Conservation (phyloP, 1,284 basidiomycete species). For the Anthracocystis walkeri region DNA sequence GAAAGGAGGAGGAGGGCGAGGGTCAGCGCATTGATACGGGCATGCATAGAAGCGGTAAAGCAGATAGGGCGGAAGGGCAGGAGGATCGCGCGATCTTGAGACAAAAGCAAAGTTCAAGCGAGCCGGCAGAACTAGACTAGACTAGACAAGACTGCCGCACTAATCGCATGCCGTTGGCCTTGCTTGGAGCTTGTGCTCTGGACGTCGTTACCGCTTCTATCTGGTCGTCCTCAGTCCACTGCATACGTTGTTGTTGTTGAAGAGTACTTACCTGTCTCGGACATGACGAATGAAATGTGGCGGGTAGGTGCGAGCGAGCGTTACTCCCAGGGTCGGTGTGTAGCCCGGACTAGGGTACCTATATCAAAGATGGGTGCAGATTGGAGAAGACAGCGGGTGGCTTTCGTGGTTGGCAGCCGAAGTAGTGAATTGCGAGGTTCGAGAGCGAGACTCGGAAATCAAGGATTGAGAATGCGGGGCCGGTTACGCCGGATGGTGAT, state of each 20-base stretch:
- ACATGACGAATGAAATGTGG: slow-evolving; percentile 12
- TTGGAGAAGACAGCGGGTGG: neutral
- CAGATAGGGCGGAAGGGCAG: slow-evolving; percentile 5
- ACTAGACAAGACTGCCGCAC: neutral
- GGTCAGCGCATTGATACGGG: slow-evolving; percentile 1
- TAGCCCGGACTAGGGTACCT: neutral
- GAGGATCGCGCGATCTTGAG: slow-evolving; percentile 26
- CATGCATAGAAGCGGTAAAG: neutral
- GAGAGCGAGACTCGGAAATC: neutral
- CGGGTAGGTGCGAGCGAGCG: neutral
- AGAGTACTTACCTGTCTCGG: slow-evolving; percentile 35
- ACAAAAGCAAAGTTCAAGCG: neutral
- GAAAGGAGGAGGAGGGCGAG: neutral
- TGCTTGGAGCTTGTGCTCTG: neutral
- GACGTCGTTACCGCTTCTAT: neutral
- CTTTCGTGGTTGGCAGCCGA: neutral
- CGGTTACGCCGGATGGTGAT: neutral
- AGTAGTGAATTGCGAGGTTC: neutral
- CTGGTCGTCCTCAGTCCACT: too few relatives aligned
- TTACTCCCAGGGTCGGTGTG: slow-evolving; percentile 2
- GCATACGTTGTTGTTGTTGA: neutral
- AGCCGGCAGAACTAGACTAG: neutral
- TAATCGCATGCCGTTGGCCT: neutral
- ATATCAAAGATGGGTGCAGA: neutral
- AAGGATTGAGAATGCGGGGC: neutral